phyloP scores from a whole-genome alignment of 2,329 filamentous ascomycete species.

The Canariomyces notabilis region DNA sequence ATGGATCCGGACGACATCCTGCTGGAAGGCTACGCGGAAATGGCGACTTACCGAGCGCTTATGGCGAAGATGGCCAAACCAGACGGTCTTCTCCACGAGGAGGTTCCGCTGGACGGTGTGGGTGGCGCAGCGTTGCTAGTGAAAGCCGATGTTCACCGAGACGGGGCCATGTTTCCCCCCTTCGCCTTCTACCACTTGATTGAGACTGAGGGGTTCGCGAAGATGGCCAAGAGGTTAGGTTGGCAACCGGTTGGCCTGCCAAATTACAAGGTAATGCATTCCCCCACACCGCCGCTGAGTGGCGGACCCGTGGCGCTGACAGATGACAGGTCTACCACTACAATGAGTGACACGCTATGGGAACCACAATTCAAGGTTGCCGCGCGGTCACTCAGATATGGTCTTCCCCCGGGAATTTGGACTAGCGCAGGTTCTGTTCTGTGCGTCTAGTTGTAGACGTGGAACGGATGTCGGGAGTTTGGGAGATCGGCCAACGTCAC shows the following conservation, averaged over 20 bases:
- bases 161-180: conserved; percentile 96
- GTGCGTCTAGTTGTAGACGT: not conserved
- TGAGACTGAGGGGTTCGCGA: conserved; percentile 96
- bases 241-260: conserved; percentile 85
- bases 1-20: conserved; percentile 92
- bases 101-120: conserved; percentile 82
- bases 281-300: not conserved
- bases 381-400: not conserved
- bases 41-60: conserved; percentile 84
- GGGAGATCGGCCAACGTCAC: not conserved
- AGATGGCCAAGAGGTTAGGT: conserved; percentile 86
- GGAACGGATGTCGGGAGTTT: not conserved
- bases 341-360: conserved; percentile 60
- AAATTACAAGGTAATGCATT: conserved; percentile 87
- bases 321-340: conserved; percentile 74
- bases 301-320: conserved; percentile 13
- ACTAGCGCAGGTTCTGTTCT: not conserved
- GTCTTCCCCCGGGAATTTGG: not conserved
- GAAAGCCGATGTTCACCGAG: conserved; percentile 92
- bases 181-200: conserved; percentile 97
- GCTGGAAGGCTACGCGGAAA: conserved; percentile 86
- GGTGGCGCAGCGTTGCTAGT: conserved; percentile 89
- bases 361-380: not conserved
- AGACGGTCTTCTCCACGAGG: conserved; percentile 51
- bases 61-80: conserved; percentile 77